phyloP scores from a whole-genome alignment of 257 asterid genomes.

The Solanum peruvianum region DNA sequence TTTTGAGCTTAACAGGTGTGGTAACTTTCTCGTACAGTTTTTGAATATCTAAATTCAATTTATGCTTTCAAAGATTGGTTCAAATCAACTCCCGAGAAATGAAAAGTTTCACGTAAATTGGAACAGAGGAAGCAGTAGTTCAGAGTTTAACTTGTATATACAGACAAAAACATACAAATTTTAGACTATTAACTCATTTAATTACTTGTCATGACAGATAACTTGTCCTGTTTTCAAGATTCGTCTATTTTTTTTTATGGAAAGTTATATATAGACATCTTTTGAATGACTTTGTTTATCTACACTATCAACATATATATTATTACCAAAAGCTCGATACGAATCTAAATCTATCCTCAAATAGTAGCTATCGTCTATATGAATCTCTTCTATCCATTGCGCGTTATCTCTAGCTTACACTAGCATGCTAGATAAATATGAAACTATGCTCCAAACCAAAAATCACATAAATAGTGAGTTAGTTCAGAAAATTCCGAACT shows the following conservation, averaged over 20 bases:
- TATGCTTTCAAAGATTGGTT: background rate
- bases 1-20: constrained; percentile 68
- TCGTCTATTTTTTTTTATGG: background rate
- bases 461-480: background rate
- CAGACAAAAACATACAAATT: background rate
- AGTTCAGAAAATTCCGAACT: background rate
- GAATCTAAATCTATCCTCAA: background rate
- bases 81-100: background rate
- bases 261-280: background rate
- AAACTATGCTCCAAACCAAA: no score
- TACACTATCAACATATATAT: background rate
- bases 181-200: background rate
- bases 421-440: no score
- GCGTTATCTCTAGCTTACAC: background rate
- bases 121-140: background rate
- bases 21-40: background rate
- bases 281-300: background rate
- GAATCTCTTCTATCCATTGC: background rate
- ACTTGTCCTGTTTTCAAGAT: background rate
- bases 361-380: background rate
- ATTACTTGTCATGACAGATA: background rate
- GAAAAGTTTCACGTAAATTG: background rate
- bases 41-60: background rate
- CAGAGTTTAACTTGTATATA: background rate
- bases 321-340: background rate